A percentile compares a stretch with the other conserved stretches of the same genome.
Evolutionary conservation across 768 basidiomycete genomes (phyloP).

Genomic region (Mycena amicta): DNA sequence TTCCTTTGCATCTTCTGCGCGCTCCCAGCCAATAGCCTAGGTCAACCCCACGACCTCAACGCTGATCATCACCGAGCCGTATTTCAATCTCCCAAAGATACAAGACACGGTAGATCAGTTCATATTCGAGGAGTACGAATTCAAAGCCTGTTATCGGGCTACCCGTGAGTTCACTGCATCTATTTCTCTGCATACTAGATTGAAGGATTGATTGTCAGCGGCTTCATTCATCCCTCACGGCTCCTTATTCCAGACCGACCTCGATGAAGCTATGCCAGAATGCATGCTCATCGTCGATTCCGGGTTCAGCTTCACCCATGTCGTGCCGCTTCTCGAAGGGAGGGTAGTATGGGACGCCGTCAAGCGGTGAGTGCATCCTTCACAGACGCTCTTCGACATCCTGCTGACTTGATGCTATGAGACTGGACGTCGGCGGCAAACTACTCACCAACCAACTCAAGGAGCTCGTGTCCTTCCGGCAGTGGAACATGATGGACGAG

Average conservation of each 20-base stretch:
- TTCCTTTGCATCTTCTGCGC: not conserved
- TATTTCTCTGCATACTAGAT: not conserved
- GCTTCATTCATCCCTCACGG: constrained; percentile 81
- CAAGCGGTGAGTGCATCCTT: constrained; percentile 60
- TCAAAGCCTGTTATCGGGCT: constrained; percentile 76
- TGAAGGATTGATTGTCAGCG: constrained; percentile 54
- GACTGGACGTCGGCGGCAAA: constrained; percentile 95
- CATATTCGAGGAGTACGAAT: constrained; percentile 96
- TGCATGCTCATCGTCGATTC: constrained; percentile 85
- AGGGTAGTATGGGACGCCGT: constrained; percentile 79
- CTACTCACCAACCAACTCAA: constrained; percentile 94
- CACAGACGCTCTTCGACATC: constrained; percentile 17
- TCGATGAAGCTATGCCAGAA: too few relatives aligned
- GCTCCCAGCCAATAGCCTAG: constrained; percentile 37
- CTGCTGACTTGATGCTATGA: constrained; percentile 34
- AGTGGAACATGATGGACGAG: constrained; percentile 99
- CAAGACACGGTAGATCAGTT: constrained; percentile 95
- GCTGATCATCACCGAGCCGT: constrained; percentile 89
- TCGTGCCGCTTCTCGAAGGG: constrained; percentile 80
- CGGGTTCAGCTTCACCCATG: constrained; percentile 94
- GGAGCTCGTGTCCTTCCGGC: constrained; percentile 89
- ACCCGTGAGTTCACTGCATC: constrained; percentile 61
- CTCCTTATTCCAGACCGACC: constrained; percentile 59
- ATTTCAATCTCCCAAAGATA: constrained; percentile 90
- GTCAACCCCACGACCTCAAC: constrained; percentile 72